These are phyloP conservation scores for Penicillium cinerascens DNA, from an alignment of 495 filamentous ascomycete genomes.

Conservation along the genomic window DNA sequence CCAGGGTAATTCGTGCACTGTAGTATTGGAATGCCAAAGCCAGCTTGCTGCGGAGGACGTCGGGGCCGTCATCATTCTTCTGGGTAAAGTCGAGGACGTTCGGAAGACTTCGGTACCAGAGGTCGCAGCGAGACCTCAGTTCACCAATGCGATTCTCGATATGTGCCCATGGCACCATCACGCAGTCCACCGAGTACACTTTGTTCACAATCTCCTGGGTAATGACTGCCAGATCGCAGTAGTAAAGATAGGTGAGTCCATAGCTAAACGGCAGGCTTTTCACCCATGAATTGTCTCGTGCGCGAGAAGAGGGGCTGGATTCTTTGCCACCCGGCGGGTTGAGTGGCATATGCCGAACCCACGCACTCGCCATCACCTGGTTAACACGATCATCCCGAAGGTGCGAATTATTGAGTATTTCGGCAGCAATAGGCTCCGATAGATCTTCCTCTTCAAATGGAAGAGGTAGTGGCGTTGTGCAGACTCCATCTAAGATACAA, in stretches of 20 bases:
- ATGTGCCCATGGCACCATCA: constrained; percentile 52
- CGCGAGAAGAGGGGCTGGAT: constrained; percentile 16
- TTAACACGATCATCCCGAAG: constrained; percentile 40
- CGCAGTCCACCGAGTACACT: constrained; percentile 55
- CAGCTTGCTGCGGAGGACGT: constrained; percentile 20
- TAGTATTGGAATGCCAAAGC: constrained; percentile 54
- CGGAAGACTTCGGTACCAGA: constrained; percentile 53
- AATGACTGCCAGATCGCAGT: constrained; percentile 49
- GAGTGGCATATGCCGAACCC: constrained; percentile 36
- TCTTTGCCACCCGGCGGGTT: constrained; percentile 34
- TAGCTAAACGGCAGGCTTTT: constrained; percentile 33
- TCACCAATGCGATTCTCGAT: constrained; percentile 55
- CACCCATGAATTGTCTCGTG: constrained; percentile 27
- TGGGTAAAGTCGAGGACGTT: constrained; percentile 44
- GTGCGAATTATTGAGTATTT: constrained; percentile 29
- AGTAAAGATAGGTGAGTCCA: constrained; percentile 47
- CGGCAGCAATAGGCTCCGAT: constrained; percentile 27
- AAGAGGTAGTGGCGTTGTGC: constrained; percentile 57
- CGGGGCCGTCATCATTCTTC: constrained; percentile 30
- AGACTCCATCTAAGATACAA: constrained; percentile 55
- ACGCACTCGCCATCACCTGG: constrained; percentile 32
- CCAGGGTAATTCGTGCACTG: constrained; percentile 53
- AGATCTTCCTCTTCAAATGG: constrained; percentile 54
- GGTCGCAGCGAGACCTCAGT: constrained; percentile 47
- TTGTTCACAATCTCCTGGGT: constrained; percentile 51